Evolutionary conservation across 805 yeast genomes (phyloP), one percentile per base, ranked within the genome.

Genomic region (Grigorovia yakushimaensis): DNA sequence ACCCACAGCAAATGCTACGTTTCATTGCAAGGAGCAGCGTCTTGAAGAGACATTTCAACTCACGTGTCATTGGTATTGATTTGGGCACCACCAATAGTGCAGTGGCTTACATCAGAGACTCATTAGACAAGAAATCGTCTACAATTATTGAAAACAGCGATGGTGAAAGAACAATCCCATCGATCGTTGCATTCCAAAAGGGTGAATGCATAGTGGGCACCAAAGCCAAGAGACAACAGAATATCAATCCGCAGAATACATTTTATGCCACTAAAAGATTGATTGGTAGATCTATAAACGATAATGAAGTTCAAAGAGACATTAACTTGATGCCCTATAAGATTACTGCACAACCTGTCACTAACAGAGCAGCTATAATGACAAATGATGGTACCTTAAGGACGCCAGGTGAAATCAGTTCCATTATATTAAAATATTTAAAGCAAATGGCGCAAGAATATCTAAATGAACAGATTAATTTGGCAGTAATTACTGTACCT

Each of bases 11-110:
- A 13, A 30, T 33, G 37, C 15, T 33, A 15, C 37, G 37, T 15
- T 23, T 9, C 6, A 9, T 23, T 6, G 6, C 9, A 9, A 23
- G 9, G 27, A 23, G 37, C 15, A 11, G 17, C n/a, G 5, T 33
- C 17, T 13, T 13, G 13, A 7, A 7, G 6, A 36, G 47, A n/a
- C 20, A 9, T 4, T 30, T 40, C 13, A 41, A 47, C 30, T 46
- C 48, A 6, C 59, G 56, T 44, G 88, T 83, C 4, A 77, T 83
- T 44, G 95, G 95, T 49, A 84, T 85, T 52, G 95, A 85, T 65
- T 66, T 85, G 48, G 95, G 95, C 23, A 85, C 95, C 20, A 85
- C 95, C 41, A 85, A 85, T 67, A 83, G 91, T 41, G 94, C 93
- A 2, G 91, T 84, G 30, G 94, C 94, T 9, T 62, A 63, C 45